Conservation (phyloP, 2,329 filamentous ascomycete species). For the Cercospora sp. region DNA sequence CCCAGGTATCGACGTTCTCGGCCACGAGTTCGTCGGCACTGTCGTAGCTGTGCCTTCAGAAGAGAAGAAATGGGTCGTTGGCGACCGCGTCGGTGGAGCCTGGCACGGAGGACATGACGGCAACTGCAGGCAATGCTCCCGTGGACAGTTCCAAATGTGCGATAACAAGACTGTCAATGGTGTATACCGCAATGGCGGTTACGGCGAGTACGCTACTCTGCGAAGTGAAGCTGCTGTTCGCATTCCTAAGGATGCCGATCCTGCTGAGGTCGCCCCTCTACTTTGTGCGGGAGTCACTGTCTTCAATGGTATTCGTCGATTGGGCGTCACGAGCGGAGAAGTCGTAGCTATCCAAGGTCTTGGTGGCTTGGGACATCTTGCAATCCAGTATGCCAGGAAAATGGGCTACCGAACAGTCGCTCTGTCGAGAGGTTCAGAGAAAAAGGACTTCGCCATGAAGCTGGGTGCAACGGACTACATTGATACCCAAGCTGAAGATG, state of each 20-base stretch:
- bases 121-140: slow-evolving; percentile 63
- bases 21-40: slow-evolving; percentile 71
- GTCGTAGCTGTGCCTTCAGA: slow-evolving; percentile 59
- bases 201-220: slow-evolving; percentile 59
- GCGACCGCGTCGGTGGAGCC: slow-evolving; percentile 66
- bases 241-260: slow-evolving; percentile 51
- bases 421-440: slow-evolving; percentile 51
- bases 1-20: slow-evolving; percentile 42
- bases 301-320: slow-evolving; percentile 54
- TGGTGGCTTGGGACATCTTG: slow-evolving; percentile 53
- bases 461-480: slow-evolving; percentile 61
- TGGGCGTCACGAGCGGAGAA: slow-evolving; percentile 49
- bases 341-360: slow-evolving; percentile 56
- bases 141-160: slow-evolving; percentile 69
- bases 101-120: slow-evolving; percentile 70
- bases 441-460: slow-evolving; percentile 56
- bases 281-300: slow-evolving; percentile 54
- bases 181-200: slow-evolving; percentile 66
- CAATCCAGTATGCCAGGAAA: slow-evolving; percentile 54
- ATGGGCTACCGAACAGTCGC: slow-evolving; percentile 57
- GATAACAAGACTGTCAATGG: slow-evolving; percentile 65
- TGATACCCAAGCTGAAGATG: slow-evolving; percentile 55
- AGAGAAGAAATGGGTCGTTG: slow-evolving; percentile 61
- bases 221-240: slow-evolving; percentile 60
- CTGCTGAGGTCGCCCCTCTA: slow-evolving; percentile 50